Evolutionary conservation across 306 rosid species (phyloP), one percentile per base, ranked within the genome.

Genomic region (Arachis stenosperma): DNA sequence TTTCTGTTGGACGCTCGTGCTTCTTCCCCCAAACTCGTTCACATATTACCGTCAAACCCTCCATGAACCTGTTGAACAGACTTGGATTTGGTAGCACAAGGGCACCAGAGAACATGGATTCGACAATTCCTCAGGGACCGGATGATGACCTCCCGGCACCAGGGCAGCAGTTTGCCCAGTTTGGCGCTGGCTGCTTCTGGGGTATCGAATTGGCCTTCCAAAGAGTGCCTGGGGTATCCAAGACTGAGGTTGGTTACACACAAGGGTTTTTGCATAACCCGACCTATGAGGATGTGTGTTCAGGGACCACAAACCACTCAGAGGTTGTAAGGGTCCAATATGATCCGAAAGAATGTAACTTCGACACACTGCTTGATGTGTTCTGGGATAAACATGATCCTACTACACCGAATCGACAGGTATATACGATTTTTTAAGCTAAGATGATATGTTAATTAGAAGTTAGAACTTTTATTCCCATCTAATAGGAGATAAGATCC

Each of bases 121-220:
- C 94, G 27, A 78, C 94, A 17, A 86, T 89, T 68, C 76, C 97
- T 9, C 96, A 86, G 56, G 90, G 90, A 52, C 91, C 90, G 2
- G 98, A 93, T 81, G 91, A 93, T 37, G 97, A 91, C 70, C 71
- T 86, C 40, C 90, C 91, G 1, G 90, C 91, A 5, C 94, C 97
- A 0, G 97, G 92, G 0, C 98, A 84, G 85, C 81, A 85, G 70
- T 93, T 93, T 72, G 96, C 95, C 0, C 92, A 89, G 75, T 93
- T 93, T 51, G 98, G 98, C 33, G 98, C 94, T 8, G 98, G 98
- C 6, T 93, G 98, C 83, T 93, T 93, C 77, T 93, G 98, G 98
- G 96, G 98, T 3, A 96, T 93, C 58, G 98, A 93, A 70, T 73
- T 93, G 87, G 89, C 85, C 62, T 91, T 93, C 81, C 98, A 93